Base-by-base conservation (phyloP, 2,329 filamentous ascomycete genomes). In the Exophiala dermatitidis region DNA sequence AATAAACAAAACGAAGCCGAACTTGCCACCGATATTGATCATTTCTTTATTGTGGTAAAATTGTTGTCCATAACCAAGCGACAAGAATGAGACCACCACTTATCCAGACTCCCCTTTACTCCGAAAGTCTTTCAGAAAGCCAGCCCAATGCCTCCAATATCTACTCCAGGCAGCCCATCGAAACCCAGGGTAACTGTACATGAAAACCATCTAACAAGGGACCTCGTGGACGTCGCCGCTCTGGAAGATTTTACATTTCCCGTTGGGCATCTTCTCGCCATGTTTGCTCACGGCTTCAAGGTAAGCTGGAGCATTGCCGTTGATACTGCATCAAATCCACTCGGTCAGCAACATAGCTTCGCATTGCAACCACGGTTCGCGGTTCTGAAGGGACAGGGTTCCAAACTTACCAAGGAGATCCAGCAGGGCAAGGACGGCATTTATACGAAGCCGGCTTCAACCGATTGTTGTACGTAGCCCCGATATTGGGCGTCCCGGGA, bases 241-340 rank as follows among this genome's bases (percentile, higher is more conserved):
- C 7, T 31, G 5, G 6, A 33, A 52, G 29, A 32, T 28, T 1
- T 12, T 38, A 12, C 50, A 46, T 47, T 52, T 41, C 3, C 44
- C 50, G 34, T 46, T 26, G 10, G 44, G 5, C 4, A n/a, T 26
- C 31, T 46, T 46, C 4, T 8, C 12, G 9, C 32, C 32, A 10
- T 31, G 34, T 32, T 34, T 46, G 5, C 12, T 10, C 10, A 36
- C 7, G 9, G 44, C 44, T 46, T 36, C 44, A 3, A 3, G 4
- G 32, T 34, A 57, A 33, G 52, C 48, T 19, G 54, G 57, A 40
- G 50, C 51, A 9, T 59, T 55, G 51, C 51, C 53, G 37, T 59
- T 57, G 41, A 48, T 12, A 51, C 57, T 59, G 29, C 19, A 19
- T 19, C 19, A 19, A 19, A 19, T 19, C 19, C 19, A 19, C 19